Base-by-base conservation (phyloP, 2,329 filamentous ascomycete genomes). In the Capronia epimyces region DNA sequence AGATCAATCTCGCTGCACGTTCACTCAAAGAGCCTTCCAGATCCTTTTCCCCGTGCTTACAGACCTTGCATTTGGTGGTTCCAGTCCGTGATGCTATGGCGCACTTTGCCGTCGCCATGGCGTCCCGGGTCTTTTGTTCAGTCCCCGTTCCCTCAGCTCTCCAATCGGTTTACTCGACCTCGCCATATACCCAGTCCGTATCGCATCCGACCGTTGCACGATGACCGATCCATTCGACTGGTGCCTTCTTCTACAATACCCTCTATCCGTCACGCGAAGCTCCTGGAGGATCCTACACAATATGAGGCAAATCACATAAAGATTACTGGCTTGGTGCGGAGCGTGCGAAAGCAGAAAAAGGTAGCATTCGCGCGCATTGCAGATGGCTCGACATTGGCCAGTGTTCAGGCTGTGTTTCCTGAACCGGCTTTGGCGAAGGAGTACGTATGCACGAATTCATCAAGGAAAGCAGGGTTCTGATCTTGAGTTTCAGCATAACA, bases 341-440 rank as follows among this genome's bases (percentile, higher is more conserved):
- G 58, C 25, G 51, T 95, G 53, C 80, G 91, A 56, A 87, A 88
- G 67, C 89, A 94, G 74, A 95, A 96, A 67, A 79, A 79, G 18
- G 76, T 86, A 53, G 83, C 86, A 3, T 97, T 98, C 71, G 84
- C 90, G 46, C 81, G 89, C 53, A 75, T 97, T 46, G 84, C 85
- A 9, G 93, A 98, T 74, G 93, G 93, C 39, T 94, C 89, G 10
- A 89, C 86, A 36, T 75, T 87, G 60, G 75, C 83, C 55, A 76
- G 87, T 22, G 68, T 97, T 49, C 93, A 98, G 71, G 88, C 85
- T 40, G 82, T 95, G 41, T 72, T 95, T 36, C 52, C 48, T 60
- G 81, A 81, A 48, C 84, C 86, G 57, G 75, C 79, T 41, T 76
- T 89, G 64, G 83, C 85, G 59, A 76, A 83, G 69, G 80, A 83